Base-by-base conservation (phyloP, 1,284 basidiomycete genomes). In the Trichosporon faecale region DNA sequence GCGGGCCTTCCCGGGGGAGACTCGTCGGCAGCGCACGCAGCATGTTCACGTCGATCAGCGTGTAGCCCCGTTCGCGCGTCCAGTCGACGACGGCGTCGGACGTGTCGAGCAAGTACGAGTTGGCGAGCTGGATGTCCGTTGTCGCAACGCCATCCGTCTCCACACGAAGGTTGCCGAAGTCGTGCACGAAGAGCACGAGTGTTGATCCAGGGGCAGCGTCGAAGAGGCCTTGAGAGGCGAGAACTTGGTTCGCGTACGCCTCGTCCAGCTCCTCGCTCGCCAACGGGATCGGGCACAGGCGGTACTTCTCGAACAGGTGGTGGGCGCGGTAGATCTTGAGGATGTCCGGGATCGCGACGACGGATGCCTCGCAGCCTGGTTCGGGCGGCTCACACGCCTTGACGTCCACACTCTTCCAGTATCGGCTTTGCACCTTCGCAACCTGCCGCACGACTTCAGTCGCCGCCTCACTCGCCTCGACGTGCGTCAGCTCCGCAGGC, bases 371-470 rank as follows among this genome's bases (percentile, higher is more conserved):
- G 3, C 67, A 25, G 1, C 70, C 69, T 12, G 67, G 74, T 52
- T 81, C 90, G 68, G 87, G 86, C 11, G 93, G 92, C 79, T 94
- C 91, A 75, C 90, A 91, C 18, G 88, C 86, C 79, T 90, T 91
- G 0, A 90, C 89, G 77, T 91, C 88, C 61, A 98, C 86, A 74
- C 85, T 90, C 80, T 91, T 93, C 97, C 97, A 99, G 78, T 92
- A 92, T 79, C 90, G 91, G 77, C 90, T 91, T 80, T 98, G 96
- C 66, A 92, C 88, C 75, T 88, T 88, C 3, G 92, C 91, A 4
- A 96, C 94, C 65, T 93, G 88, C 85, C 89, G 93, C 9, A 98
- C 88, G 0, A 94, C 93, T 83, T 95, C 91, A 1, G 92, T 92
- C 0, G 91, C 95, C 1, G 87, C 85, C 70, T 92, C 90, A 9